These are phyloP conservation scores for Hydrangea macrophylla DNA, from an alignment of 148 eudicot genomes.

Conservation along the genomic window DNA sequence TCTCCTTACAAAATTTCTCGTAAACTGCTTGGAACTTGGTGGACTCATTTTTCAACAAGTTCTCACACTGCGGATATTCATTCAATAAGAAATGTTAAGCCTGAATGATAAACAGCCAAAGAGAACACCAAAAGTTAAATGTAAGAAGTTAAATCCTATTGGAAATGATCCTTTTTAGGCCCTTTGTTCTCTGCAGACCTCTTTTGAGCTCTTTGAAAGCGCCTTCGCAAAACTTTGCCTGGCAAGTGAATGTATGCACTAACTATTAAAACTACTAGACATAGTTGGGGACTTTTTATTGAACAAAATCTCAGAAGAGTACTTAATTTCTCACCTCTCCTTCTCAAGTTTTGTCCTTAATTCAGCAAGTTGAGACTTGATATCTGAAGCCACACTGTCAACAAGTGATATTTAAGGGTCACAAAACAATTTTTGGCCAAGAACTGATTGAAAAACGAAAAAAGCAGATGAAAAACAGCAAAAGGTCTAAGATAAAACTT, in stretches of 20 bases:
- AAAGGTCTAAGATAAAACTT: no score
- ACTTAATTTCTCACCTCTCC: slow-evolving; percentile 55
- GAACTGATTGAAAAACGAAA: background rate
- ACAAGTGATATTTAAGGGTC: slow-evolving; percentile 6
- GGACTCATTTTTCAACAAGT: slow-evolving; percentile 64
- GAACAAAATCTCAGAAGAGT: background rate
- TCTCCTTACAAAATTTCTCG: slow-evolving; percentile 78
- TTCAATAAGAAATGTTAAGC: no score
- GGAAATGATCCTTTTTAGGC: background rate
- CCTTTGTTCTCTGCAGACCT: slow-evolving; percentile 43
- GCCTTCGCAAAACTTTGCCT: slow-evolving; percentile 81
- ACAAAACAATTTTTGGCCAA: background rate
- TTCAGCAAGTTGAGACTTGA: slow-evolving; percentile 73
- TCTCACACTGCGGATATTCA: slow-evolving; percentile 70
- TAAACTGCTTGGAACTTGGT: slow-evolving; percentile 65
- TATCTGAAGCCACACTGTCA: slow-evolving; percentile 68
- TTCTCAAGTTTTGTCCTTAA: slow-evolving; percentile 75
- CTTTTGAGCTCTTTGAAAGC: slow-evolving; percentile 81
- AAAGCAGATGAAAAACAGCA: background rate
- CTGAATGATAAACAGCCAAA: no score
- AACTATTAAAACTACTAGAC: background rate
- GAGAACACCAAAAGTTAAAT: slow-evolving; percentile 4
- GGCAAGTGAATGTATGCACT: slow-evolving; percentile 16
- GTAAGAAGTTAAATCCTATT: slow-evolving; percentile 4
- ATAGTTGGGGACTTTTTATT: background rate